phyloP scores from a whole-genome alignment of 176 grass and related monocot genomes.

The Oryza australiensis region DNA sequence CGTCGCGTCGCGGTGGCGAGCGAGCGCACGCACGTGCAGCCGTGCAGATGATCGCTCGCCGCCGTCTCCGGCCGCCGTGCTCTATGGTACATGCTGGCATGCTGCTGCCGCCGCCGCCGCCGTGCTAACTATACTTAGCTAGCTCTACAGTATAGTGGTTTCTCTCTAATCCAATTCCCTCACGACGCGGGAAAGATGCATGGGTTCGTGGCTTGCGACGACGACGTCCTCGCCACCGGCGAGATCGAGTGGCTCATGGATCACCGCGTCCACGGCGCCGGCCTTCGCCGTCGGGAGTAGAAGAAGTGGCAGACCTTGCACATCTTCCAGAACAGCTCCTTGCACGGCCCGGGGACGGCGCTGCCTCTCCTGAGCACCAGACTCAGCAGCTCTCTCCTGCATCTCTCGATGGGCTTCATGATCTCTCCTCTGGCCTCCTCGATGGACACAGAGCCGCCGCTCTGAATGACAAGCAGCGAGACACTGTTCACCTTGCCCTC shows the following conservation, averaged over 20 bases:
- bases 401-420: conserved; percentile 4
- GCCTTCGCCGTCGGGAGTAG: conserved; percentile 58
- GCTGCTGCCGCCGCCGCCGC: too few species aligned
- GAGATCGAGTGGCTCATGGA: conserved; percentile 18
- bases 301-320: conserved; percentile 68
- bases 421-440: conserved; percentile 32
- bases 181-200: too few species aligned
- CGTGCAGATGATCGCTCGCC: too few species aligned
- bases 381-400: conserved; percentile 42
- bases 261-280: conserved; percentile 56
- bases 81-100: too few species aligned
- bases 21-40: too few species aligned
- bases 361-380: conserved; percentile 43
- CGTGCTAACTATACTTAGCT: too few species aligned
- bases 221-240: not conserved
- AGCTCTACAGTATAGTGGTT: too few species aligned
- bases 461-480: conserved; percentile 20
- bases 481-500: conserved; percentile 59
- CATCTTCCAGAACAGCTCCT: conserved; percentile 84
- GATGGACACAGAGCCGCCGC: conserved; percentile 26
- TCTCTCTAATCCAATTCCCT: too few species aligned
- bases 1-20: too few species aligned
- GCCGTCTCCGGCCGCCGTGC: too few species aligned
- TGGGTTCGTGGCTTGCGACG: not conserved
- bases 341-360: conserved; percentile 50